These are phyloP conservation scores for Vickermania ingenoplastis DNA, from an alignment of 208 protist genomes.

Conservation along the genomic window DNA sequence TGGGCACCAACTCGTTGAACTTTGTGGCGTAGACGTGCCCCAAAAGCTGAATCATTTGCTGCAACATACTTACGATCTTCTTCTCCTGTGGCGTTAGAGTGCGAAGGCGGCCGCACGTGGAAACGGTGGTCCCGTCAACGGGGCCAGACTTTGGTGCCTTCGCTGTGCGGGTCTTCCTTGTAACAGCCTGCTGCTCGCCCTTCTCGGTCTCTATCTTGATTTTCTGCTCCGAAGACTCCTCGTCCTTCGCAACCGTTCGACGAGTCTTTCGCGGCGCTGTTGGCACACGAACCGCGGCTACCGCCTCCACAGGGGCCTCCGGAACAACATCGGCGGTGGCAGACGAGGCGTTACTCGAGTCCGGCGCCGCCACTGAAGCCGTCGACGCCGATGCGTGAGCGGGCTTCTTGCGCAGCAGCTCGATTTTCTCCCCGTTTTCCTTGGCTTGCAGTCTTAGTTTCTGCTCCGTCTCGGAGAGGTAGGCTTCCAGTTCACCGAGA, in stretches of 20 bases:
- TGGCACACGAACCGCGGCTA: background rate
- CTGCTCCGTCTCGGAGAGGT: slow-evolving; percentile 32
- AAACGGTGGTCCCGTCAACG: slow-evolving; percentile 7
- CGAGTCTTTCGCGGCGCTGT: no score
- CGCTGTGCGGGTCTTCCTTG: background rate
- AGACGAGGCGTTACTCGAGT: background rate
- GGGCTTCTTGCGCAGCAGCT: slow-evolving; percentile 42
- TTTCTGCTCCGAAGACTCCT: background rate
- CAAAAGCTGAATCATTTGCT: slow-evolving; percentile 66
- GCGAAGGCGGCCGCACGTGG: slow-evolving; percentile 34
- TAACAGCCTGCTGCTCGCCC: background rate
- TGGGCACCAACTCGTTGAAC: slow-evolving; percentile 64
- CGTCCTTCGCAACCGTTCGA: background rate
- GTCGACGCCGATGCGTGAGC: slow-evolving; percentile 4
- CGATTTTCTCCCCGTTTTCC: slow-evolving; percentile 34
- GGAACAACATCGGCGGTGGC: slow-evolving; percentile 1
- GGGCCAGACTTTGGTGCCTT: background rate
- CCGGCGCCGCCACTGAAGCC: background rate
- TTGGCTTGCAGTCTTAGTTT: slow-evolving; percentile 29
- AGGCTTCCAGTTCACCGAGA: slow-evolving; percentile 29
- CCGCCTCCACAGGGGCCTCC: background rate
- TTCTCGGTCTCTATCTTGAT: background rate
- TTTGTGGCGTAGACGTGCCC: slow-evolving; percentile 61
- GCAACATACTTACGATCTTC: slow-evolving; percentile 47
- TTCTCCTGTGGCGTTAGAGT: slow-evolving; percentile 53